Evolutionary conservation across 2,329 filamentous ascomycete species (phyloP).

Genomic region (Pezicula neosporulosa): DNA sequence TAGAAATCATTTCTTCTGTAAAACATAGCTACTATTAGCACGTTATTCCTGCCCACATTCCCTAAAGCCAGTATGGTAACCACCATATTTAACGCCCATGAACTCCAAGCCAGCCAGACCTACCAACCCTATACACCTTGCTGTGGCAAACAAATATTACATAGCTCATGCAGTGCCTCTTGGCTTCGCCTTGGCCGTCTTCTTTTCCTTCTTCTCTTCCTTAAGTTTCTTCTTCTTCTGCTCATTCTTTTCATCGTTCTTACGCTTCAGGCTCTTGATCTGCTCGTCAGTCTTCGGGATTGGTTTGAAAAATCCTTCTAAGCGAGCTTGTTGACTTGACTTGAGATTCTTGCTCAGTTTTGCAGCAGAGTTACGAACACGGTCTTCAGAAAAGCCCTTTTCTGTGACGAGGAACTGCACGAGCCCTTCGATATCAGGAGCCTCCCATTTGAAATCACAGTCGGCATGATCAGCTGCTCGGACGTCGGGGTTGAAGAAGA

Average conservation of each 20-base stretch:
- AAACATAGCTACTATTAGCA: no score
- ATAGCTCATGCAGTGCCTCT: conserved; percentile 36
- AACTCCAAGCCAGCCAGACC: background rate
- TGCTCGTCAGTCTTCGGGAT: conserved; percentile 84
- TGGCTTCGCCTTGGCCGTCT: conserved; percentile 83
- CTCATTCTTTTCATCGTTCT: conserved; percentile 87
- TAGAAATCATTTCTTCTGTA: no score
- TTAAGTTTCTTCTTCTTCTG: conserved; percentile 95
- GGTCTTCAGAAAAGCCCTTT: conserved; percentile 95
- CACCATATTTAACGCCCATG: background rate
- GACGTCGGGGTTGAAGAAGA: conserved; percentile 92
- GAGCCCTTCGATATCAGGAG: conserved; percentile 84
- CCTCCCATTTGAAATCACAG: conserved; percentile 98
- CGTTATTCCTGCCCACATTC: no score
- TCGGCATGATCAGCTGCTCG: conserved; percentile 76
- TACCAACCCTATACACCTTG: background rate
- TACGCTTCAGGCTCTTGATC: conserved; percentile 82
- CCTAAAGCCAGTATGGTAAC: background rate
- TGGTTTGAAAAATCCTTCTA: conserved; percentile 97
- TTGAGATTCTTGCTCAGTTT: conserved; percentile 88
- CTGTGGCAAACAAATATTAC: background rate
- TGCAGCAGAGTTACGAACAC: conserved; percentile 75
- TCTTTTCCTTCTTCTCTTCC: conserved; percentile 93
- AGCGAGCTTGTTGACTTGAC: conserved; percentile 80
- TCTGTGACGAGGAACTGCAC: conserved; percentile 87